Percentiles rank a stretch among this genome's conserved stretches.
These are phyloP conservation scores for Carex scoparia DNA, from an alignment of 176 grass and related monocot genomes.

Conservation along the genomic window DNA sequence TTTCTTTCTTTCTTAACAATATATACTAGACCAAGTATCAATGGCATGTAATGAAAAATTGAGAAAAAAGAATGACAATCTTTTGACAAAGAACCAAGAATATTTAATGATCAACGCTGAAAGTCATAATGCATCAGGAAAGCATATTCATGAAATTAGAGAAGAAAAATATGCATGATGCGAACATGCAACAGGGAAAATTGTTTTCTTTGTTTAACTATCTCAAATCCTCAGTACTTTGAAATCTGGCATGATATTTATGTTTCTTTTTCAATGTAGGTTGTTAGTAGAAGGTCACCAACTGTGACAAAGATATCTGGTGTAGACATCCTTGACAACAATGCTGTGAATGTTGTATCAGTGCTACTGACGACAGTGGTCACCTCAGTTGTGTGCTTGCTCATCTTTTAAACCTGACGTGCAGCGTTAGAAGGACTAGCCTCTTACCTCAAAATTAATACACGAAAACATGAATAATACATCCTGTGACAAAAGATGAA, in stretches of 20 bases:
- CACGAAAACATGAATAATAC: too few relatives aligned
- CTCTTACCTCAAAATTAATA: too few relatives aligned
- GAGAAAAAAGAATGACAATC: not conserved
- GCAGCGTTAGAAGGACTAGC: not conserved
- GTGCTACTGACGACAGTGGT: slow-evolving; percentile 54
- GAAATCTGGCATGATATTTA: not conserved
- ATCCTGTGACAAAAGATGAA: not conserved
- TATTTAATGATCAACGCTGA: not conserved
- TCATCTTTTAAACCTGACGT: slow-evolving; percentile 41
- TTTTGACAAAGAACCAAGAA: not conserved
- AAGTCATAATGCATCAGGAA: slow-evolving; percentile 12
- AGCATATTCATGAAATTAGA: slow-evolving; percentile 6
- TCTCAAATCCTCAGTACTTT: not conserved
- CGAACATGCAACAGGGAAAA: not conserved
- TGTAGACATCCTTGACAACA: slow-evolving; percentile 69
- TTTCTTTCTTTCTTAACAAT: not conserved
- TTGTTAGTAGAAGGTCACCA: slow-evolving; percentile 64
- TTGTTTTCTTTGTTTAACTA: not conserved
- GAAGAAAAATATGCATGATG: not conserved
- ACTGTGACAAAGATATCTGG: slow-evolving; percentile 80
- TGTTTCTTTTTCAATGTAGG: slow-evolving; percentile 43
- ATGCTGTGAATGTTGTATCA: slow-evolving; percentile 79
- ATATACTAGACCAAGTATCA: not conserved
- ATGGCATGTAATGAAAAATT: not conserved
- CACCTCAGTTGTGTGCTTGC: slow-evolving; percentile 65